Base-by-base conservation (phyloP, 1,139 yeast species). In the Nakaseomyces nivariensis region DNA sequence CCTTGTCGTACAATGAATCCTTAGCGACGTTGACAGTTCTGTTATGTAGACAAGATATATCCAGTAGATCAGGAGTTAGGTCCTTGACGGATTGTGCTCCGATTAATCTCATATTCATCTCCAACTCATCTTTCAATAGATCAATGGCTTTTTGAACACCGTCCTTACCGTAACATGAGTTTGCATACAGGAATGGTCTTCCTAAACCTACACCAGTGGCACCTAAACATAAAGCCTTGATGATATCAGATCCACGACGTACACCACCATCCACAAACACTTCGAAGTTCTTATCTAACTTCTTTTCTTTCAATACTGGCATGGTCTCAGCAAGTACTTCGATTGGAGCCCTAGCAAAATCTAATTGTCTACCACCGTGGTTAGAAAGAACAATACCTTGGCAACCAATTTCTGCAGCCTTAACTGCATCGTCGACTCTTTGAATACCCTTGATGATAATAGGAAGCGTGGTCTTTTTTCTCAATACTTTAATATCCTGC, bases 21-120 rank as follows among this genome's bases (percentile, higher is more conserved):
- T 63, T 61, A 1, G 84, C 77, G 5, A 72, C 73, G 25, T 60
- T 52, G n/a, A 72, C 74, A 37, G 64, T 61, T 58, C 78, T 78
- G 13, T 55, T 49, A 27, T 68, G 60, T 48, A 72, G 56, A 31
- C 69, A 62, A 36, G 71, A 63, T 9, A 73, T 63, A 57, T 82
- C 87, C 9, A 82, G 64, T 53, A 75, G 69, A 6, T 72, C 68
- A 11, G 81, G 81, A 56, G 78, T 73, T 54, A 90, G 72, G 43
- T 88, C 83, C 45, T 74, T 77, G 24, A 90, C 70, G 27, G 73
- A 73, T 25, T 78, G 80, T 34, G 78, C 95, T 43, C 97, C 97
- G 48, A 90, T 70, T 47, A 89, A 72, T 56, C 96, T 75, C 97
- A 90, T 87, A 67, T 84, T 81, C 92, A 88, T 85, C 55, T 77